Evolutionary conservation across 2,329 filamentous ascomycete species (phyloP), one percentile per base, ranked within the genome.

Genomic region (Ophiostoma pallidulum): DNA sequence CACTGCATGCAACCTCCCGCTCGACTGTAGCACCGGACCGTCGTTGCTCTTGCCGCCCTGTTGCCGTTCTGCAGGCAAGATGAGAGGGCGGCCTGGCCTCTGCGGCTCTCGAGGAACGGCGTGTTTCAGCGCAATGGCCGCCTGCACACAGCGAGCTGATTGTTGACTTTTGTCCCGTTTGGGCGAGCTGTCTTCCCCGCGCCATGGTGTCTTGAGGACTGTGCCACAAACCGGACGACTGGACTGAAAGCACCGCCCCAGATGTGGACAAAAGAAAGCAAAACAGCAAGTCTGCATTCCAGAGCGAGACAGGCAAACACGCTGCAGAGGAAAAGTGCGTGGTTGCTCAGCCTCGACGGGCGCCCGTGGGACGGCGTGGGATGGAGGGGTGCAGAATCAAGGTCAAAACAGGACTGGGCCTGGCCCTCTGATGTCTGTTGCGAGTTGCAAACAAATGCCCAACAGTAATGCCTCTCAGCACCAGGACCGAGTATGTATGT

Each of bases 221-320:
- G 2, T 29, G n/a, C 22, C 16, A 10, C 32, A 33, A n/a, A 36
- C 33, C 5, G 29, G 32, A 39, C 19, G 43, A 45, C 24, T 12
- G 32, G 29, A 24, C 16, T n/a, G 26, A 24, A 39, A 38, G 8
- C 8, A 39, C 8, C n/a, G n/a, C n/a, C n/a, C 6, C 24, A 28
- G 10, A 40, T 22, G n/a, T 16, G 32, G 12, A 18, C 16, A 18
- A 31, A 32, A 38, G n/a, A 20, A 35, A 16, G 9, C 28, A 22
- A 22, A 29, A 26, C 14, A n/a, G 36, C 22, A 26, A 10, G 35
- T 35, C 36, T 45, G 36, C 47, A 49, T 49, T 49, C 41, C 41
- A 49, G 31, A 31, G 36, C 24, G 22, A 49, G 41, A 45, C 41
- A 49, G 31, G 22, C 22, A 49, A 49, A 43, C 40, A 44, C 38